phyloP scores from a whole-genome alignment of 352 stramenopile genomes.

The Blastocystis sp. region DNA sequence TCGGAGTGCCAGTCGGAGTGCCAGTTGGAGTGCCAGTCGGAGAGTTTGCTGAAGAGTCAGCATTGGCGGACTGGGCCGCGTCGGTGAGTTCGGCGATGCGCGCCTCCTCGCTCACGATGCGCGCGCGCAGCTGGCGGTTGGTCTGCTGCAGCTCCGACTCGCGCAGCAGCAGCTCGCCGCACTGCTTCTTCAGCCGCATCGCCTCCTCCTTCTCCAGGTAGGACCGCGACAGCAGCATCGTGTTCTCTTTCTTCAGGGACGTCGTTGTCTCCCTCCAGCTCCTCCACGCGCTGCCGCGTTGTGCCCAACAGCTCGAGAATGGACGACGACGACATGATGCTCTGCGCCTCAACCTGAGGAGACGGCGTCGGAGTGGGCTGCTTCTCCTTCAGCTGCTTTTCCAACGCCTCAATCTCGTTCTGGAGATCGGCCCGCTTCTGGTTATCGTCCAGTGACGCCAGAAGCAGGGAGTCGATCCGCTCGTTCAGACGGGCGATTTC shows the following conservation, averaged over 20 bases:
- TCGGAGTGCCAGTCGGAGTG: too few relatives aligned
- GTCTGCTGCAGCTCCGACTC: not conserved
- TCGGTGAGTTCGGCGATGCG: not conserved
- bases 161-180: not conserved
- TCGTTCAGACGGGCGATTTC: constrained; percentile 41
- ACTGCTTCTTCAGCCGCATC: not conserved
- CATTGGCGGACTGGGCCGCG: not conserved
- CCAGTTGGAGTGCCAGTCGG: not conserved
- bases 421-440: constrained; percentile 42
- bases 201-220: not conserved
- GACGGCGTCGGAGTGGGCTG: not conserved
- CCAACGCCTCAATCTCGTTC: not conserved
- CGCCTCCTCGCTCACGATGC: not conserved
- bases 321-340: not conserved
- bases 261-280: not conserved
- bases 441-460: constrained; percentile 28
- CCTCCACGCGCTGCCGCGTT: constrained; percentile 20
- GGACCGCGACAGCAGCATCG: not conserved
- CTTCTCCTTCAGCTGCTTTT: constrained; percentile 5
- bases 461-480: constrained; percentile 13
- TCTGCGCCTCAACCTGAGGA: not conserved
- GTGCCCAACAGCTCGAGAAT: constrained; percentile 3
- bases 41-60: not conserved
- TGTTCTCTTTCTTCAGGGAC: constrained; percentile 9
- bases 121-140: not conserved